Evolutionary conservation across 805 yeast species (phyloP), one percentile per base, ranked within the genome.

Genomic region (Vanderwaltozyma verrucispora): DNA sequence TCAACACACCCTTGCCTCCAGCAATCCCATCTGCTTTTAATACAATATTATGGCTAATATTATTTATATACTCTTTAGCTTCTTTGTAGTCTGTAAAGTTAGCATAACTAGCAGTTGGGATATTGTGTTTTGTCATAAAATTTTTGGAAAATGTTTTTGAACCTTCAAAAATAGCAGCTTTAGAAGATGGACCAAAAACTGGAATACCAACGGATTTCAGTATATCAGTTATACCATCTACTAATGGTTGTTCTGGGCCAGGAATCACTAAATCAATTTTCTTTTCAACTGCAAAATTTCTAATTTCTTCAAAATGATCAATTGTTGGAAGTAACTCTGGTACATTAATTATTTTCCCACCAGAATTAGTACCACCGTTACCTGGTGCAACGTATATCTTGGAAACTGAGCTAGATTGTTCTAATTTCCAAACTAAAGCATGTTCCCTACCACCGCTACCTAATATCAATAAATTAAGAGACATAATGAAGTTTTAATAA

Each of bases 391-490:
- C 95, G 53, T 59, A 94, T 48, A 94, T 79, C 42, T 74, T 71
- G 43, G 65, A 63, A 26, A 87, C 95, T 32, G 72, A 61, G 28
- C 75, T 64, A 26, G 96, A 85, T 62, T 87, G 89, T 23, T 81
- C 65, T 46, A 92, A 71, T 56, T 81, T 84, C 96, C 96, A 88
- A 13, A 85, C 83, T 43, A 92, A 71, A 37, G 97, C 97, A 60
- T 92, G 96, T 64, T 92, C 99, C 69, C 99, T 87, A 49, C 98
- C 99, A 59, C 99, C 99, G 65, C 83, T 86, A 54, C 99, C 99
- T 49, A 92, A 73, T 47, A 92, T 79, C 44, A 92, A 76, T 48
- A 92, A 63, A 59, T 82, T 85, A 57, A 72, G 60, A 19, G 56
- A 45, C 56, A 51, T 51, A 11, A 13, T 24, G 6, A 21, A 7